phyloP scores from a whole-genome alignment of 2,329 filamentous ascomycete genomes.

The Pestalotiopsis sp. region DNA sequence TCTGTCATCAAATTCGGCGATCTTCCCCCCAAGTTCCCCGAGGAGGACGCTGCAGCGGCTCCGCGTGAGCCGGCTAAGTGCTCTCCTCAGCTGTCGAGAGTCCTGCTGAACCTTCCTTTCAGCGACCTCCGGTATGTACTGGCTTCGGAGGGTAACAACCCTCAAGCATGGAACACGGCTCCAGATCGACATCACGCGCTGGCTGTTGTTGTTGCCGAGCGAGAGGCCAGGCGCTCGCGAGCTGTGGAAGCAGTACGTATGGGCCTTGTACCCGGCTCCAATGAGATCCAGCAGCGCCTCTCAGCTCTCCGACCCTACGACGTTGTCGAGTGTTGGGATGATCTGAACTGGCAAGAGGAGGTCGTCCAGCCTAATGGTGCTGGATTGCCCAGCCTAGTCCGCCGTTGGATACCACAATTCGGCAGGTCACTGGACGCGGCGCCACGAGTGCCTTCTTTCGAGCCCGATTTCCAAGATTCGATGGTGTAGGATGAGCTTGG shows the following conservation, averaged over 20 bases:
- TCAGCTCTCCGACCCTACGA: slow-evolving; percentile 42
- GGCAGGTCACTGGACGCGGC: slow-evolving; percentile 20
- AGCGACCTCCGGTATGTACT: slow-evolving; percentile 66
- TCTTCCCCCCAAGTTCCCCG: slow-evolving; percentile 44
- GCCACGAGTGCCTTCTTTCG: slow-evolving; percentile 19
- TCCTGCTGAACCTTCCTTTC: slow-evolving; percentile 73
- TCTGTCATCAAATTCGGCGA: slow-evolving; percentile 75
- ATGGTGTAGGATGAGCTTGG: slow-evolving; percentile 28
- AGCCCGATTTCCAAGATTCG: slow-evolving; percentile 24
- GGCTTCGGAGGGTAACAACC: slow-evolving; percentile 60
- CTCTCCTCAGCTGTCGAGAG: slow-evolving; percentile 61
- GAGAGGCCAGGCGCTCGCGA: slow-evolving; percentile 57
- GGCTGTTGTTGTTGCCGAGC: slow-evolving; percentile 54
- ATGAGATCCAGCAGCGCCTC: slow-evolving; percentile 36
- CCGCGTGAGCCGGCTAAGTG: slow-evolving; percentile 36
- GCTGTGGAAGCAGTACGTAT: slow-evolving; percentile 45
- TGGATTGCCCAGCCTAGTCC: slow-evolving; percentile 45
- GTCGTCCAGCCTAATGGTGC: slow-evolving; percentile 38
- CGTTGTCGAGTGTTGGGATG: slow-evolving; percentile 46
- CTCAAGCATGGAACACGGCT: slow-evolving; percentile 52
- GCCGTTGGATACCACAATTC: slow-evolving; percentile 47
- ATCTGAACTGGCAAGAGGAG: slow-evolving; percentile 54
- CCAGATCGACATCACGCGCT: slow-evolving; percentile 53
- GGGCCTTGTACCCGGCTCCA: slow-evolving; percentile 38
- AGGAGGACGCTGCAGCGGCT: slow-evolving; percentile 25